Conservation (phyloP, 345 rosid genomes). For the Eucalyptus erythrocorys region DNA sequence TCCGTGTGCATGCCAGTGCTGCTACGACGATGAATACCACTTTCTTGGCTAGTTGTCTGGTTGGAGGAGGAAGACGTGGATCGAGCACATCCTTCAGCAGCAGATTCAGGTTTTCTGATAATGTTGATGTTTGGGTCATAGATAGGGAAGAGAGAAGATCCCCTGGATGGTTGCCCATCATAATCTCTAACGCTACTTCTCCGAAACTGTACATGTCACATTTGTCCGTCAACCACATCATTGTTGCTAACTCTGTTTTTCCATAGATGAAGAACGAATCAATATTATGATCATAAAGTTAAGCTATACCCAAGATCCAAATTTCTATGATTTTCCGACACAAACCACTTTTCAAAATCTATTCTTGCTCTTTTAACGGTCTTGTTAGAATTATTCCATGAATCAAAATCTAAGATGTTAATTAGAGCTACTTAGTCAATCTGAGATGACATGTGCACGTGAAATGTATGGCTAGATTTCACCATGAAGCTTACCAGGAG, state of each 20-base stretch:
- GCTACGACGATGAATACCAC: slow-evolving; percentile 18
- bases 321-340: background rate
- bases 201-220: slow-evolving; percentile 52
- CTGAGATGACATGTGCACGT: background rate
- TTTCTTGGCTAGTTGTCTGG: slow-evolving; percentile 23
- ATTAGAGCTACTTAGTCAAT: slow-evolving; percentile 8
- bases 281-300: background rate
- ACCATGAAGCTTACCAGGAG: slow-evolving; percentile 29
- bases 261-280: background rate
- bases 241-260: background rate
- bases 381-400: background rate
- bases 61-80: slow-evolving; percentile 29
- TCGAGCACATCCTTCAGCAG: slow-evolving; percentile 31
- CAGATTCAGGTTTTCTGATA: background rate
- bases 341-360: background rate
- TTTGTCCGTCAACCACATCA: slow-evolving; percentile 3
- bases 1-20: slow-evolving; percentile 32
- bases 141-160: slow-evolving; percentile 23
- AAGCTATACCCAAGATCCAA: background rate
- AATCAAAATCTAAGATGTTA: background rate
- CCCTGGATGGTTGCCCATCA: slow-evolving; percentile 55
- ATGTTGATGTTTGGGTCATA: background rate
- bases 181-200: slow-evolving; percentile 43
- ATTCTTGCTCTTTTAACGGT: no score
- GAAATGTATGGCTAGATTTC: background rate